Conservation (phyloP, 225 moss, liverwort and hornwort genomes). For the Neckera pumila region DNA sequence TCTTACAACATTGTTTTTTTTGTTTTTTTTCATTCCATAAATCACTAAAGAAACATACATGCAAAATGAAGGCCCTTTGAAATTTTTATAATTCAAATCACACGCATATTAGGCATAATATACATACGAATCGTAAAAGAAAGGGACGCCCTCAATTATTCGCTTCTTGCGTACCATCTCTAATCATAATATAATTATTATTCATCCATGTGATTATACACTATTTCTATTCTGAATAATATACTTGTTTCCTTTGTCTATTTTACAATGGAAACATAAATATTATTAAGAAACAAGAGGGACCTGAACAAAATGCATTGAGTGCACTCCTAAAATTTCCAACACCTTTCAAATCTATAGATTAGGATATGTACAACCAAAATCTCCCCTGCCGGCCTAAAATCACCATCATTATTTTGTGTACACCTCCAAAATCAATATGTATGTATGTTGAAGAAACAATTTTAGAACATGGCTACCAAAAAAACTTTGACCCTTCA, state of each 20-base stretch:
- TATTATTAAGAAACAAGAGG: no score
- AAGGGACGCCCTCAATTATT: background rate
- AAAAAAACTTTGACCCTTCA: background rate
- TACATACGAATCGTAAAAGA: no score
- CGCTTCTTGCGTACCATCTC: background rate
- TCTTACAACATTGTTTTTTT: background rate
- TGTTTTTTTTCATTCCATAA: background rate
- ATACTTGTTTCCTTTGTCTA: no score
- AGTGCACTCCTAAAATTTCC: background rate
- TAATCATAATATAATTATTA: background rate
- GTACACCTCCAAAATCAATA: background rate
- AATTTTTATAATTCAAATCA: background rate
- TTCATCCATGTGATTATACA: background rate
- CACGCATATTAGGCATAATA: no score
- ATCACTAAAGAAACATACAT: background rate
- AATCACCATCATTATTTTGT: rapidly evolving
- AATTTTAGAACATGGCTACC: background rate
- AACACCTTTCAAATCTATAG: background rate
- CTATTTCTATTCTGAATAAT: no score
- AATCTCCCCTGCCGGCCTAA: background rate
- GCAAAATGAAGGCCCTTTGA: background rate
- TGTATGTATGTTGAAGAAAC: background rate
- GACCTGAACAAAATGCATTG: background rate
- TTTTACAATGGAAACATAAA: no score
- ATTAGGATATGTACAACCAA: background rate